These are phyloP conservation scores for Ustilago hordei DNA, from an alignment of 1,284 basidiomycete genomes.

Conservation along the genomic window DNA sequence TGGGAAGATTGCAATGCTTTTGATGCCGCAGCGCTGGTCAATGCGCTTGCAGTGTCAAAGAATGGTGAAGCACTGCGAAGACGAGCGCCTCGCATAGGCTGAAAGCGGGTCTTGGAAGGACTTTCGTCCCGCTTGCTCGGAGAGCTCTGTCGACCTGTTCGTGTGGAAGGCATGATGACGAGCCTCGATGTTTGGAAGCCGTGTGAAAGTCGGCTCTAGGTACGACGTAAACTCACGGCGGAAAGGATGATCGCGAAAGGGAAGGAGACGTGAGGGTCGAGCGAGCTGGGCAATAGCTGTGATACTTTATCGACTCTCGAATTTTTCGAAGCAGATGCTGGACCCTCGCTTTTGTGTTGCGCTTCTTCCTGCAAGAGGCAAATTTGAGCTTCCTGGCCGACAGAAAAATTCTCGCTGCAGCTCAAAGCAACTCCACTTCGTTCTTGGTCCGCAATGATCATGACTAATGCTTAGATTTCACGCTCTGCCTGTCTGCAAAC, in stretches of 20 bases:
- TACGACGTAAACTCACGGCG: background rate
- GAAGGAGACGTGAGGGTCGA: background rate
- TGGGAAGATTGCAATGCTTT: constrained; percentile 19
- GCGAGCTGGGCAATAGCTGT: background rate
- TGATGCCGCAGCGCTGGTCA: constrained; percentile 19
- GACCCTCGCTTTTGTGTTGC: constrained; percentile 7
- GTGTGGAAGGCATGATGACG: constrained; percentile 36
- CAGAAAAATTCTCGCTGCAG: constrained; percentile 1
- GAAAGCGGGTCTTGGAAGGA: constrained; percentile 41
- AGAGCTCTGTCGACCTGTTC: constrained; percentile 46
- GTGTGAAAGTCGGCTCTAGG: background rate
- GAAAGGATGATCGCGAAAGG: background rate
- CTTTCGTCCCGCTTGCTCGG: constrained; percentile 37
- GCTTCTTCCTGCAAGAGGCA: background rate
- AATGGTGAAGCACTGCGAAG: constrained; percentile 48
- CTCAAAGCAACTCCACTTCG: constrained; percentile 10
- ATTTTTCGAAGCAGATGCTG: background rate
- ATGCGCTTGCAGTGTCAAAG: constrained; percentile 26
- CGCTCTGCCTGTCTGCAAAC: background rate
- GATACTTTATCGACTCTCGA: background rate
- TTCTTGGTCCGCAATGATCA: background rate
- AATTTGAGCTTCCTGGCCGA: constrained; percentile 1
- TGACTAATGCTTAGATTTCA: constrained; percentile 4
- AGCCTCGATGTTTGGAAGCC: background rate
- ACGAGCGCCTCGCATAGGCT: constrained; percentile 47